These are phyloP conservation scores for Solanum okadae DNA, from an alignment of 257 asterid genomes.

Conservation along the genomic window DNA sequence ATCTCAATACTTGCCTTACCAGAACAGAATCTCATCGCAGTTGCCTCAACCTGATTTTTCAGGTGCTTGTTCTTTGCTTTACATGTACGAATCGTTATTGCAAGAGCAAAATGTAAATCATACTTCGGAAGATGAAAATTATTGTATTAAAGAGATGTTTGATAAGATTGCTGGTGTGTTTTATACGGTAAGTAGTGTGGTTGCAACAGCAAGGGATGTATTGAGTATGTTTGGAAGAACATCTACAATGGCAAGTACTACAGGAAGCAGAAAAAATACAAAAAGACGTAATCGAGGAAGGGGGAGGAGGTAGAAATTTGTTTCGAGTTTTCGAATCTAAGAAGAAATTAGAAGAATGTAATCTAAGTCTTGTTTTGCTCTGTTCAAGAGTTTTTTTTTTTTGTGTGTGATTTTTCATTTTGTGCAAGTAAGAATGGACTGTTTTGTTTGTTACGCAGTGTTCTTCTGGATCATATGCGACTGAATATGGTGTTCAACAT, in stretches of 20 bases:
- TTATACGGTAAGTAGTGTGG: background rate
- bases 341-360: background rate
- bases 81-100: background rate
- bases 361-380: background rate
- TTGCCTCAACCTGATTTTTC: background rate
- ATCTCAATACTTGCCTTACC: background rate
- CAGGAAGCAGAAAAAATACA: background rate
- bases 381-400: background rate
- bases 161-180: background rate
- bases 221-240: background rate
- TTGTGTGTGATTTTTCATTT: background rate
- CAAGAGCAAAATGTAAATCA: background rate
- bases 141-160: background rate
- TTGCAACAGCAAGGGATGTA: background rate
- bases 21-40: background rate
- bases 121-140: background rate
- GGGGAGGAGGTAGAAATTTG: background rate
- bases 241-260: background rate
- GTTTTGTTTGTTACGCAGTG: too few relatives aligned
- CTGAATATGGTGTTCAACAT: background rate
- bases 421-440: background rate
- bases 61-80: background rate
- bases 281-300: background rate
- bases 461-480: background rate
- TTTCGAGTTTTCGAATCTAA: background rate